These are phyloP conservation scores for Spencermartinsiella europaea DNA, from an alignment of 805 yeast species.

Conservation along the genomic window DNA sequence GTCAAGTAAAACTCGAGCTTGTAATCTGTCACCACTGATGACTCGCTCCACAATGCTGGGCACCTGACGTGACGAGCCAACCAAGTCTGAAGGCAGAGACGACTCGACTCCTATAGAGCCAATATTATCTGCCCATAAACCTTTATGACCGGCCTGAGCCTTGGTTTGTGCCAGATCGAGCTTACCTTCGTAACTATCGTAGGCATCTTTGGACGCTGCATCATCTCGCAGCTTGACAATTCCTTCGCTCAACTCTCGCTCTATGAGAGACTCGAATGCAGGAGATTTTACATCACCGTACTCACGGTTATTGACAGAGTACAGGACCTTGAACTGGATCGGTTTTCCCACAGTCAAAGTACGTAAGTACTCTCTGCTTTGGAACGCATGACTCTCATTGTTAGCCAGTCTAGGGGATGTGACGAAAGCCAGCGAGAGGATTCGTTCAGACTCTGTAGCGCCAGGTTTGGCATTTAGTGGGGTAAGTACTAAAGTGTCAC, in stretches of 20 bases:
- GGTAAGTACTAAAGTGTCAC: constrained; percentile 60
- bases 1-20: constrained; percentile 49
- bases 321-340: constrained; percentile 53
- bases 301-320: constrained; percentile 49
- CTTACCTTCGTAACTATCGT: constrained; percentile 35
- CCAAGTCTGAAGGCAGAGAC: constrained; percentile 20
- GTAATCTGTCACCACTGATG: constrained; percentile 71
- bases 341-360: constrained; percentile 57
- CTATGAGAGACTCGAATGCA: constrained; percentile 53
- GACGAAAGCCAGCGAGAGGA: constrained; percentile 59
- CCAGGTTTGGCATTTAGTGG: constrained; percentile 36
- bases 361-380: constrained; percentile 58
- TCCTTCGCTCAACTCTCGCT: constrained; percentile 53
- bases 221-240: constrained; percentile 58
- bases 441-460: constrained; percentile 46
- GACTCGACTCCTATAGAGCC: constrained; percentile 16
- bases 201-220: constrained; percentile 37
- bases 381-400: constrained; percentile 44
- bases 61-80: constrained; percentile 36
- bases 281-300: constrained; percentile 71
- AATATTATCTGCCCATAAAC: constrained; percentile 46
- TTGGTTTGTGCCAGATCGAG: constrained; percentile 34
- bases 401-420: constrained; percentile 48
- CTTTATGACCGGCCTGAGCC: constrained; percentile 49
- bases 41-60: constrained; percentile 69